These are phyloP conservation scores for Pythium periplocum DNA, from an alignment of 352 stramenopile genomes.

Conservation along the genomic window DNA sequence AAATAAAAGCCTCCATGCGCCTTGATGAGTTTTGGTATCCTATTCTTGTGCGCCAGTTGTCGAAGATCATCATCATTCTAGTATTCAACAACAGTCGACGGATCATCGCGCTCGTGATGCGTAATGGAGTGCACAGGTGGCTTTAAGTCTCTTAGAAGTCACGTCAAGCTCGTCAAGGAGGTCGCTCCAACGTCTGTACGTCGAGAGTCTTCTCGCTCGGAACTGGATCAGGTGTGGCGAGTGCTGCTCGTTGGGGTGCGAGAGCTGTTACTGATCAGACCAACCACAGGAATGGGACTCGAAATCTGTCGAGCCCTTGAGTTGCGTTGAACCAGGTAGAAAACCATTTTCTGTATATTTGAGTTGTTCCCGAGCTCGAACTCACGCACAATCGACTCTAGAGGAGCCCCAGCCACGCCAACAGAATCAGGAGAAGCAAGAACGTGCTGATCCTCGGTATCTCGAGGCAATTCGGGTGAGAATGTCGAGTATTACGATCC, in stretches of 20 bases:
- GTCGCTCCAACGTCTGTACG: not conserved
- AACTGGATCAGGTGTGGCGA: not conserved
- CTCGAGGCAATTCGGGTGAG: constrained; percentile 28
- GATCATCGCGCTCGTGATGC: no score
- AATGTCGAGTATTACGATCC: not conserved
- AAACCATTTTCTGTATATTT: not conserved
- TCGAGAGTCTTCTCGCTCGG: not conserved
- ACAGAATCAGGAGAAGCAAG: constrained; percentile 23
- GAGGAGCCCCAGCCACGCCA: constrained; percentile 1
- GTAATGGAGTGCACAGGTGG: constrained; percentile 22
- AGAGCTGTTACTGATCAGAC: not conserved
- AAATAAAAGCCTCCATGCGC: no score
- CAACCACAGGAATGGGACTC: not conserved
- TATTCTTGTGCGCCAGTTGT: no score
- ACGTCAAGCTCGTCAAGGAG: constrained; percentile 29
- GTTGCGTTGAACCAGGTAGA: constrained; percentile 1
- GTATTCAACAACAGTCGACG: no score
- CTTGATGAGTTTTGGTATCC: no score
- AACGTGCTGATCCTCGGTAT: constrained; percentile 23
- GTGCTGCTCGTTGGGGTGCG: not conserved
- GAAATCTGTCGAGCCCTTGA: not conserved
- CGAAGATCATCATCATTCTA: no score
- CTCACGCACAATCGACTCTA: not conserved
- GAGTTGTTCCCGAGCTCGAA: not conserved
- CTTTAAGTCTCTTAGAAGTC: constrained; percentile 36